Conservation (phyloP, 345 rosid genomes). For the Laguncularia racemosa region DNA sequence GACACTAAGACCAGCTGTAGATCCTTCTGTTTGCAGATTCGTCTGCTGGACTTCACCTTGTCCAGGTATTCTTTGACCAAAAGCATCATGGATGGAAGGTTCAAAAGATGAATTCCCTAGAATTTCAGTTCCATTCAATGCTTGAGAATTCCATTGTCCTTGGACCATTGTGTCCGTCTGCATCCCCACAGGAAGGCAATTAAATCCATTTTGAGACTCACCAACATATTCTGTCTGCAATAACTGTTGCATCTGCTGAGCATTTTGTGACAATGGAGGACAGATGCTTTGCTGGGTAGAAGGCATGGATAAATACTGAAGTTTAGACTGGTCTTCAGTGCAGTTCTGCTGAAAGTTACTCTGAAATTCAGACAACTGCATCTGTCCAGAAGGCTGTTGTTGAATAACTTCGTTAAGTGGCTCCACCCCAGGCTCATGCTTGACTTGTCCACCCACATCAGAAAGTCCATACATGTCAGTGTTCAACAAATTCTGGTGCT, state of each 20-base stretch:
- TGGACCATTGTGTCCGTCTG: slow-evolving; percentile 44
- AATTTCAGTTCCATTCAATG: slow-evolving; percentile 42
- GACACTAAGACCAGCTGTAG: slow-evolving; percentile 33
- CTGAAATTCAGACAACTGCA: slow-evolving; percentile 56
- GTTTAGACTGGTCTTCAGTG: slow-evolving; percentile 40
- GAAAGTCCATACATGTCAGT: slow-evolving; percentile 53
- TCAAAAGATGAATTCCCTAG: slow-evolving; percentile 43
- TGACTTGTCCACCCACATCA: slow-evolving; percentile 41
- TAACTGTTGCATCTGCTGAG: slow-evolving; percentile 57
- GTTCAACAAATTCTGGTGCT: slow-evolving; percentile 40
- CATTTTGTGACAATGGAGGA: slow-evolving; percentile 40
- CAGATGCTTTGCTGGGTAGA: slow-evolving; percentile 35
- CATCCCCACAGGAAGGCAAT: slow-evolving; percentile 35
- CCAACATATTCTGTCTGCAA: slow-evolving; percentile 38
- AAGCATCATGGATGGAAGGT: slow-evolving; percentile 71
- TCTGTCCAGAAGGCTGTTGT: slow-evolving; percentile 50
- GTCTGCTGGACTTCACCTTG: slow-evolving; percentile 77
- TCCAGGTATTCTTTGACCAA: slow-evolving; percentile 58
- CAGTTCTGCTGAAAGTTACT: slow-evolving; percentile 61
- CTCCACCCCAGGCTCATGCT: slow-evolving; percentile 62
- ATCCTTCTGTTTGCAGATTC: slow-evolving; percentile 53
- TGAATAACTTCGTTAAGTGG: slow-evolving; percentile 37
- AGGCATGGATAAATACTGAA: slow-evolving; percentile 30
- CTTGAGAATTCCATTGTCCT: slow-evolving; percentile 57
- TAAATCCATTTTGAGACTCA: slow-evolving; percentile 44